These are phyloP conservation scores for Leishmania mexicana DNA, from an alignment of 208 protist genomes.

Conservation along the genomic window DNA sequence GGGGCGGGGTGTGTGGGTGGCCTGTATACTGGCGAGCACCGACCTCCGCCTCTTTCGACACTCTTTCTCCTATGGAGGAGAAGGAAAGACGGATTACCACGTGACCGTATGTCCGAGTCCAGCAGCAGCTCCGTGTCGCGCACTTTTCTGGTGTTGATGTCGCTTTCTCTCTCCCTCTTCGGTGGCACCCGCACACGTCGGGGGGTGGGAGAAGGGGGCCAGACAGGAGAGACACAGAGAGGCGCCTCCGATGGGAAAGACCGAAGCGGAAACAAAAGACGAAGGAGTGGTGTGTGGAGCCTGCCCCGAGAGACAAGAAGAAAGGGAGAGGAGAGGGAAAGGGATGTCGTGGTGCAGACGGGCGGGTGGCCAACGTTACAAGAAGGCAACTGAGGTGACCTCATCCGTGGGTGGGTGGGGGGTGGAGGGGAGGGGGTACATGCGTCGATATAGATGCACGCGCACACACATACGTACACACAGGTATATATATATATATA, in stretches of 20 bases:
- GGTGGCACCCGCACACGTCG: not conserved
- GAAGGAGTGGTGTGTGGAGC: not conserved
- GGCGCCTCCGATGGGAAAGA: conserved; percentile 1
- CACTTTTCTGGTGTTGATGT: no score
- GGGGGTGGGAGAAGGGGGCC: not conserved
- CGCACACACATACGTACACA: not conserved
- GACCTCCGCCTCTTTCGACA: not conserved
- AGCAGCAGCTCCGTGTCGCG: not conserved
- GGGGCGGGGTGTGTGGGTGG: not conserved
- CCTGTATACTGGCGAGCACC: not conserved
- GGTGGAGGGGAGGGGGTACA: not conserved
- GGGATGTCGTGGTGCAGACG: conserved; percentile 12
- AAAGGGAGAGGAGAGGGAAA: not conserved
- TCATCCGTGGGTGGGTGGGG: not conserved
- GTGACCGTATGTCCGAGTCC: not conserved
- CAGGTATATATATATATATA: conserved; percentile 4
- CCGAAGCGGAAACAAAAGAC: conserved; percentile 20
- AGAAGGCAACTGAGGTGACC: not conserved
- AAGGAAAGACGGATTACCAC: not conserved
- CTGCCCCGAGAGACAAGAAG: not conserved
- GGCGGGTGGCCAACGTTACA: not conserved
- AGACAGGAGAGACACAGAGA: not conserved
- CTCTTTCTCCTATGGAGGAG: not conserved
- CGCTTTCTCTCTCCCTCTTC: not conserved
- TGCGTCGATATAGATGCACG: not conserved